Conservation (phyloP, 2,329 filamentous ascomycete genomes). For the Trichoderma aggressivum region DNA sequence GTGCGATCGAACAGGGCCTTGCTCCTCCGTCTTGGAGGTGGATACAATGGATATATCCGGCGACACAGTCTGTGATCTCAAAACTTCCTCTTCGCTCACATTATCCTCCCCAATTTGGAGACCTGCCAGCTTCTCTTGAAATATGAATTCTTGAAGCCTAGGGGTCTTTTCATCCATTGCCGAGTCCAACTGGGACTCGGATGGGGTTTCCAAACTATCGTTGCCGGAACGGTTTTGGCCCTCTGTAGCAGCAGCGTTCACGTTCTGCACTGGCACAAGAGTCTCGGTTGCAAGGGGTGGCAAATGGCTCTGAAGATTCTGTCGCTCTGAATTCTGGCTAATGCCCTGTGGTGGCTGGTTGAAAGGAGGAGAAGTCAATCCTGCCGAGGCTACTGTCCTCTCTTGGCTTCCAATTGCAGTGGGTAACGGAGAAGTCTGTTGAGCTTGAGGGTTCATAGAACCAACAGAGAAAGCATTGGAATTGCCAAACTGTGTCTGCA, state of each 20-base stretch:
- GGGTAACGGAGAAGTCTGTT: not conserved
- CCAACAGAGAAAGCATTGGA: not conserved
- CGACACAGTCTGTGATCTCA: conserved; percentile 15
- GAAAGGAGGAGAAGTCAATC: not conserved
- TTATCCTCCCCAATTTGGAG: not conserved
- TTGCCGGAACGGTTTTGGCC: not conserved
- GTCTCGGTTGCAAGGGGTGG: not conserved
- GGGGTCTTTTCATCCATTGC: conserved; percentile 1
- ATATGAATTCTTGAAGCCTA: not conserved
- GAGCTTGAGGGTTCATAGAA: not conserved
- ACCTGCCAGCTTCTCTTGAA: conserved; percentile 1
- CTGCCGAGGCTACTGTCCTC: not conserved
- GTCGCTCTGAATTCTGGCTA: not conserved
- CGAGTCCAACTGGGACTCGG: not conserved
- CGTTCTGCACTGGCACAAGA: not conserved
- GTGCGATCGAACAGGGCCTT: not conserved
- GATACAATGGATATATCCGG: conserved; percentile 18
- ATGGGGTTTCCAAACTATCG: not conserved
- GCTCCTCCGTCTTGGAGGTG: conserved; percentile 6
- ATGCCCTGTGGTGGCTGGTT: not conserved
- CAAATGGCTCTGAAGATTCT: not conserved
- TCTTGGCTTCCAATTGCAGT: not conserved
- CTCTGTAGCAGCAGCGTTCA: not conserved
- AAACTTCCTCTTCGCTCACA: not conserved
- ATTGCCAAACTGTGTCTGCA: not conserved